Base-by-base conservation (phyloP, 805 yeast genomes). In the Wickerhamiella spandovensis region DNA sequence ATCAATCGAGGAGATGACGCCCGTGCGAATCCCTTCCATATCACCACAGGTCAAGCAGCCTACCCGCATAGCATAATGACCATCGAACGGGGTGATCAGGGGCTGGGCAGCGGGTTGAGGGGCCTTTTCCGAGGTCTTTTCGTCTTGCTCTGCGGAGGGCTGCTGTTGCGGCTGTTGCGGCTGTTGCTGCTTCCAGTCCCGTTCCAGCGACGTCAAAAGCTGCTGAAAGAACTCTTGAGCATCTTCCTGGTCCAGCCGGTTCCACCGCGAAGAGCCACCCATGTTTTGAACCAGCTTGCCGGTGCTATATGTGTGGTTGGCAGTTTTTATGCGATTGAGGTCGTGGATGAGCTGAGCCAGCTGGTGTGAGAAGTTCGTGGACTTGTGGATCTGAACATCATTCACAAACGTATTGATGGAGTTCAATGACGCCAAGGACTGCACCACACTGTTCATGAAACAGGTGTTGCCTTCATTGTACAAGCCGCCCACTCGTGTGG, bases 141-240 rank as follows among this genome's bases (percentile, higher is more conserved):
- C 30, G 6, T 32, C 18, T 5, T 5, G 39, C n/a, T 43, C 44
- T 7, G 44, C 8, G 6, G 13, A 9, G 4, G 18, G 18, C 8
- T 18, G 12, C 6, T 18, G 8, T 5, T 9, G 6, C 4, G 20
- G 15, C 8, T 17, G 7, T 5, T n/a, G 15, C 35, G 50, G 48
- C 7, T 48, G 44, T 44, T 32, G 45, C 43, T 42, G 30, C 47
- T 62, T 58, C 39, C 53, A 51, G 18, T 64, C 68, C 25, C 56
- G 60, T 48, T 66, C 70, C 22, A 66, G 51, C 8, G 62, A 59
- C 17, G 53, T 51, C 44, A 66, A 53, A 15, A 66, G 51, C 54
- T 64, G 78, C 46, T 89, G 97, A 69, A 89, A 89, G 61, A 89
- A 89, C 64, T 89, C 97, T 66, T 89, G 96, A 0, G 97, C 97